Base-by-base conservation (phyloP, 129 eudicot genomes). In the Pulicaria dysenterica region DNA sequence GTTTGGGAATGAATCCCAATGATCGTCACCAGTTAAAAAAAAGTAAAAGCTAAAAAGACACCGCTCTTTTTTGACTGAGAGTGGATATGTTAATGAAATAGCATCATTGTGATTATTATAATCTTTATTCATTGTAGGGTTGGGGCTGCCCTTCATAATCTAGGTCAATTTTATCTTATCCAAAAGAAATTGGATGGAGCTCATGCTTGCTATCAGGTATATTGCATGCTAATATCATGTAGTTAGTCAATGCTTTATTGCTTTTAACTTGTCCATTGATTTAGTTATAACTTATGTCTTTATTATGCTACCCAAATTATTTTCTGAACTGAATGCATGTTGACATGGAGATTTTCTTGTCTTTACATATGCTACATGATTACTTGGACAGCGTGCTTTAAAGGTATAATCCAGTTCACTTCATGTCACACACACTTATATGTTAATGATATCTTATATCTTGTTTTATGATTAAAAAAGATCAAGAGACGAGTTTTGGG, bases 91-190 rank as follows among this genome's bases (percentile, higher is more conserved):
- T 12, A 36, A 69, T 53, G 72, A 50, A 53, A 13, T 51, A 15
- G 61, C 73, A 53, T 67, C 31, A 31, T 34, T 46, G 14, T 67
- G 56, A 71, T 58, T 47, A 37, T 16, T 76, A 38, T 37, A 72
- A 46, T 49, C 15, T 73, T 16, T 47, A 34, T 76, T 37, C 12
- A 3, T 79, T 80, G 46, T 64, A 94, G 99, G 79, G 97, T 94
- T 73, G 99, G 96, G 44, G 97, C 96, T 55, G 97, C 97, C 47
- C 88, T 94, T 78, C 99, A 94, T 84, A 94, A 94, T 74, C 85
- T 94, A 16, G 99, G 99, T 38, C 95, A 86, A 54, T 94, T 90
- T 78, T 94, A 88, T 64, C 81, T 84, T 69, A 78, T 80, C n/a
- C 89, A 88, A 61, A 64, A 90, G 49, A 82, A 90, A 67, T 74